Evolutionary conservation across 23 red algal genomes (phyloP).

Genomic region (Pyropia haitanensis): DNA sequence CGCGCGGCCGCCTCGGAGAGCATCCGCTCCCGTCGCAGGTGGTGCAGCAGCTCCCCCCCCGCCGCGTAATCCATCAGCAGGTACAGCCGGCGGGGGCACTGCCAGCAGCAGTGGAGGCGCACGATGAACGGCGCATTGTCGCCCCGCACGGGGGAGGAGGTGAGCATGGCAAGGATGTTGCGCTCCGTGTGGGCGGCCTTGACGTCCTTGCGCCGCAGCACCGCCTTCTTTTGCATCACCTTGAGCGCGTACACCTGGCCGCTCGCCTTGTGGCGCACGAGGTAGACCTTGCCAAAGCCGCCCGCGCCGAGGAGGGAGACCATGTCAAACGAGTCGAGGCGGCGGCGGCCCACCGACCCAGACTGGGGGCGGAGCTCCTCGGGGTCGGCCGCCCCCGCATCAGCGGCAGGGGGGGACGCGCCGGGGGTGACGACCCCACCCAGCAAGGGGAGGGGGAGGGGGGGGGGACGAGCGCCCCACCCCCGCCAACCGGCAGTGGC

Average conservation of each 20-base stretch:
- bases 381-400: too few relatives aligned
- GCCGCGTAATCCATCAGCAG: slow-evolving; percentile 95
- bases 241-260: slow-evolving; percentile 81
- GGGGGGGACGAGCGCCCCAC: too few relatives aligned
- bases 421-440: too few relatives aligned
- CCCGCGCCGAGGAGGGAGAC: slow-evolving; percentile 84
- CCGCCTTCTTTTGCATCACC: slow-evolving; percentile 59
- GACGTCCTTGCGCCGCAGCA: slow-evolving; percentile 52
- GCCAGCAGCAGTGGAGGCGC: slow-evolving; percentile 78
- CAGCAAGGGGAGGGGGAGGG: too few relatives aligned
- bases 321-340: slow-evolving; percentile 83
- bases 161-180: slow-evolving; percentile 69
- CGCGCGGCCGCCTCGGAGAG: slow-evolving; percentile 68
- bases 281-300: slow-evolving; percentile 88
- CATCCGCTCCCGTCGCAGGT: slow-evolving; percentile 73
- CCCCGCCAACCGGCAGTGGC: too few relatives aligned
- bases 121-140: slow-evolving; percentile 80
- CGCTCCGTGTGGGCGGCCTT: slow-evolving; percentile 60
- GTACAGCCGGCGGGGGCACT: slow-evolving; percentile 63
- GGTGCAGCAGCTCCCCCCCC: slow-evolving; percentile 84
- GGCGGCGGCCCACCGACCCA: slow-evolving; percentile 34
- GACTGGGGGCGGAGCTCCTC: too few relatives aligned
- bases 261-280: slow-evolving; percentile 78
- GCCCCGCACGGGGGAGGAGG: slow-evolving; percentile 9
- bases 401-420: too few relatives aligned